A percentile compares a stretch with the other conserved stretches of the same genome.
phyloP scores from a whole-genome alignment of 495 filamentous ascomycete species.

The Penicillium ochrochloron region DNA sequence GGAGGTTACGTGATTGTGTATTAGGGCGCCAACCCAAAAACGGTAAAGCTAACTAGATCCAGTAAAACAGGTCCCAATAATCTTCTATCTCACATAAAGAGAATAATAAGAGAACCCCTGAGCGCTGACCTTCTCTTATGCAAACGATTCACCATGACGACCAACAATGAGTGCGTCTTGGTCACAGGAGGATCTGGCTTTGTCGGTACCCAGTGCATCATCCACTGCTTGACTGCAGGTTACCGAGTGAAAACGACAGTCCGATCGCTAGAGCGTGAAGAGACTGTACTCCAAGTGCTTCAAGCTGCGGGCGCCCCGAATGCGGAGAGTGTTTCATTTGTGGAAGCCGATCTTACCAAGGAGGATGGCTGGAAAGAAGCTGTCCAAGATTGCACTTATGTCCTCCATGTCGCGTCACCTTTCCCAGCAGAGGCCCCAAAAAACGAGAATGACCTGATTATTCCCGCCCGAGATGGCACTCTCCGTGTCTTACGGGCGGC shows the following conservation, averaged over 20 bases:
- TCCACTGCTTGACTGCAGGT: slow-evolving; percentile 15
- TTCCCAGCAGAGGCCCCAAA: slow-evolving; percentile 13
- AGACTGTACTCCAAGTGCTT: slow-evolving; percentile 3
- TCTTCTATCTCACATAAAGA: no score
- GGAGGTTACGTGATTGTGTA: no score
- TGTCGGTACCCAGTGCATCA: slow-evolving; percentile 14
- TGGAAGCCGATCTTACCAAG: slow-evolving; percentile 16
- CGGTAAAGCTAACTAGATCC: no score
- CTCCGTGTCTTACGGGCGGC: slow-evolving; percentile 18
- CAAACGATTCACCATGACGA: not conserved
- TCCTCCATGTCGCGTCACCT: slow-evolving; percentile 21
- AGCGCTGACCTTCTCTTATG: not conserved
- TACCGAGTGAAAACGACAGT: slow-evolving; percentile 18
- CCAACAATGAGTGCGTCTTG: slow-evolving; percentile 10
- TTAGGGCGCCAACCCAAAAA: no score
- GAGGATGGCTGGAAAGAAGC: slow-evolving; percentile 21
- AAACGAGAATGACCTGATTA: slow-evolving; percentile 17
- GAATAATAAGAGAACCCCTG: no score
- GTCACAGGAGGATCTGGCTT: slow-evolving; percentile 22
- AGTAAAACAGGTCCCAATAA: no score
- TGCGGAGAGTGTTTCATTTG: slow-evolving; percentile 11
- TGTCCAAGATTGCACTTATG: slow-evolving; percentile 17
- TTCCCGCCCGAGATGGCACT: slow-evolving; percentile 20
- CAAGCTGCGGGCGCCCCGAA: slow-evolving; percentile 5
- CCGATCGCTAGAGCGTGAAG: slow-evolving; percentile 14